Conservation (phyloP, 768 basidiomycete genomes). For the Tulasnella sp. region DNA sequence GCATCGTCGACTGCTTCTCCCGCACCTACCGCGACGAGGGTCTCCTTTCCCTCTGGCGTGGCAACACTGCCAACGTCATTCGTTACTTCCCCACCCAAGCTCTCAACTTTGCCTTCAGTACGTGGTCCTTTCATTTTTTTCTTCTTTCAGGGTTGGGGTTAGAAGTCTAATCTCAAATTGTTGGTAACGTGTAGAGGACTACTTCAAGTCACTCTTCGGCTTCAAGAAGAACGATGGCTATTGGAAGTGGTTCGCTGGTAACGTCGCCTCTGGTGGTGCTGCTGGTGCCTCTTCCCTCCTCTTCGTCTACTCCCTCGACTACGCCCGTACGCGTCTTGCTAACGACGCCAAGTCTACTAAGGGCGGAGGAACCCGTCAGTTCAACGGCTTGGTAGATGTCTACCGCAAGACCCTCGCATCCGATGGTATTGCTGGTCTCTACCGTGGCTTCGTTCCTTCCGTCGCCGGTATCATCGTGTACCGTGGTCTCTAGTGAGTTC, state of each 20-base stretch:
- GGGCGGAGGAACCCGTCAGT: constrained; percentile 86
- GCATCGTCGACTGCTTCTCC: constrained; percentile 77
- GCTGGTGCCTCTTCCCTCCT: constrained; percentile 97
- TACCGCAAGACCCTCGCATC: constrained; percentile 95
- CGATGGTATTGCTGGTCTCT: constrained; percentile 97
- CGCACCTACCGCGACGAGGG: constrained; percentile 96
- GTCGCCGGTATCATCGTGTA: constrained; percentile 99
- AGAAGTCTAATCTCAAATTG: constrained; percentile 2
- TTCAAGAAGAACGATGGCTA: constrained; percentile 98
- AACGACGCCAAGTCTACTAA: constrained; percentile 96
- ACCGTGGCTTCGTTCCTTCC: constrained; percentile 98
- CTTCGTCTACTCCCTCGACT: constrained; percentile 99
- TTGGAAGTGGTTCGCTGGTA: constrained; percentile 97
- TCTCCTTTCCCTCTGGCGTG: constrained; percentile 90
- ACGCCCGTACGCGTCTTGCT: constrained; percentile 97
- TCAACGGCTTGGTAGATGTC: constrained; percentile 96
- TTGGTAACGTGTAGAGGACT: constrained; percentile 54
- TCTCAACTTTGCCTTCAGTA: constrained; percentile 99
- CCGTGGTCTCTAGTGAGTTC: constrained; percentile 74
- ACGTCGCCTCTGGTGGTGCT: constrained; percentile 96
- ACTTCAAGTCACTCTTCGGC: constrained; percentile 97
- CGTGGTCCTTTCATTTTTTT: constrained; percentile 28
- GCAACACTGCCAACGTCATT: constrained; percentile 99
- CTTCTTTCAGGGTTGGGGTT: constrained; percentile 3
- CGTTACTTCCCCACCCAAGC: constrained; percentile 99